Evolutionary conservation across 2,329 filamentous ascomycete genomes (phyloP), one percentile per base, ranked within the genome.

Genomic region (Colletotrichum paranaense): DNA sequence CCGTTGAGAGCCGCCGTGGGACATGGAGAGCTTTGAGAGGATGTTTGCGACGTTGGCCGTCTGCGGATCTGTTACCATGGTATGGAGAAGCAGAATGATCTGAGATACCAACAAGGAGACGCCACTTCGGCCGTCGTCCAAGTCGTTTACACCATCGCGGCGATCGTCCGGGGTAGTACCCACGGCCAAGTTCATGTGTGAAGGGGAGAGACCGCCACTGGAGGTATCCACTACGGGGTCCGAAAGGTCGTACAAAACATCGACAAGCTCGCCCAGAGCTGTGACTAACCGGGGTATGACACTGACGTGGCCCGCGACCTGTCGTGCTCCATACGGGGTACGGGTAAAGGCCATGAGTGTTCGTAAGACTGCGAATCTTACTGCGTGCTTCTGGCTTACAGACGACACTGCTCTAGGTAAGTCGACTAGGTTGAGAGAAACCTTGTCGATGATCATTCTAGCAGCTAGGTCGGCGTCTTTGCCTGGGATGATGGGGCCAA

Each of bases 241-340:
- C 35, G 74, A 46, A 52, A 76, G 19, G 72, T 93, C 88, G 79
- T 95, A 93, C 24, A 98, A 84, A 75, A 93, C 91, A 75, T 95
- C 93, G 72, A 97, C 92, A 64, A 95, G 90, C 57, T 82, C 84
- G 63, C 84, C 86, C 16, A 90, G 80, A 4, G 93, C 90, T 30
- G 91, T 89, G 30, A 97, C 92, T 0, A 98, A 84, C 3, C 94
- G 90, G 1, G 94, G 94, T 19, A 97, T 90, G 14, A 91, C 91
- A 53, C 88, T 89, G 3, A 89, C 88, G 80, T 97, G 93, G 5
- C 85, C 84, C 0, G 92, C 93, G 9, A 98, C 87, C 58, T 93
- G 89, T 28, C 86, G 80, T 1, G 89, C 88, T 9, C 92, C 92
- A 77, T 93, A 90, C 0, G 87, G 82, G n/a, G 89, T 89, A 6